Evolutionary conservation across 495 filamentous ascomycete species (phyloP).

Genomic region (Aspergillus panamensis): DNA sequence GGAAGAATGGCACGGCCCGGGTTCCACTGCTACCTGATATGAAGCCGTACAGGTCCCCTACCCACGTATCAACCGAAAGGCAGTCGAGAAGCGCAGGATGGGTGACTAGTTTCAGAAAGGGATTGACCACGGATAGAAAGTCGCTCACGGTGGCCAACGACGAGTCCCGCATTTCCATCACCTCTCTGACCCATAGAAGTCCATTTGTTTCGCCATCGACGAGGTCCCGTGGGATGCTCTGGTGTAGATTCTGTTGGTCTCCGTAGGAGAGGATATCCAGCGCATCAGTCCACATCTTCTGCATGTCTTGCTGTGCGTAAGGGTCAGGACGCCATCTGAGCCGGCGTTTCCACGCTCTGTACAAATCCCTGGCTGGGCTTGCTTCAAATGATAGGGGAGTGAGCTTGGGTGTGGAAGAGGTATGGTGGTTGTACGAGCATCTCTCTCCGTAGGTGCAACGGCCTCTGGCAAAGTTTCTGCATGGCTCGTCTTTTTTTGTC

Average conservation of each 20-base stretch:
- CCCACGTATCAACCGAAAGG: conserved; percentile 4
- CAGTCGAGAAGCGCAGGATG: neutral
- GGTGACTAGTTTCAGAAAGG: conserved; percentile 1
- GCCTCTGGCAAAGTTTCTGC: neutral
- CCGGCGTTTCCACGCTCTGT: neutral
- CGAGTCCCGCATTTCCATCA: neutral
- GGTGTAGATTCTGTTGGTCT: neutral
- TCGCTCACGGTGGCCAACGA: neutral
- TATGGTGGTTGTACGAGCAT: neutral
- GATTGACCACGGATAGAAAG: neutral
- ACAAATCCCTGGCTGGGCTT: neutral
- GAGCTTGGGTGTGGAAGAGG: neutral
- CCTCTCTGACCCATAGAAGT: neutral
- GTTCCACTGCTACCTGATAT: conserved; percentile 3
- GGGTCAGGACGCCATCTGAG: neutral
- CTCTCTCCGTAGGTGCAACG: neutral
- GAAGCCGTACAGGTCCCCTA: conserved; percentile 5
- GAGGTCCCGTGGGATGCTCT: conserved; percentile 1
- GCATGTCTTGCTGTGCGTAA: neutral
- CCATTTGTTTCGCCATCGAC: neutral
- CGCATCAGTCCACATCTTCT: neutral
- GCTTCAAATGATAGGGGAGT: neutral
- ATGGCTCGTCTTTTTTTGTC: neutral
- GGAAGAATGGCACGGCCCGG: conserved; percentile 1
- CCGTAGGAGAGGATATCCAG: neutral